Base-by-base conservation (phyloP, 768 basidiomycete species). In the Rickenella mellea region DNA sequence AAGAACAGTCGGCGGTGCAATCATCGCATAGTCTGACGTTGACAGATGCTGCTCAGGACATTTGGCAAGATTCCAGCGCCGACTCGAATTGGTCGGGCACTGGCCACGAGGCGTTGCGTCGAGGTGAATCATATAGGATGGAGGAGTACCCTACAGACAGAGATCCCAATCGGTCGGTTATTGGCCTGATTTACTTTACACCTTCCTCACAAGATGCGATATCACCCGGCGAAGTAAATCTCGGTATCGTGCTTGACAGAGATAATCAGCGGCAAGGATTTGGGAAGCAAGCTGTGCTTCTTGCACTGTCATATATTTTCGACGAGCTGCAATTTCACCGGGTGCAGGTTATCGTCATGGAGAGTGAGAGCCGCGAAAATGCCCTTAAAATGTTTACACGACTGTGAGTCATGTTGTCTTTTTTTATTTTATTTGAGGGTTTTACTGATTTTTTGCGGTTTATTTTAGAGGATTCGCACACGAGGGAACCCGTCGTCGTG, bases 401-500 rank as follows among this genome's bases (percentile, higher is more conserved):
- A 33, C 51, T 67, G 65, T 62, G 41, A 33, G 59, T 56, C 11
- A 24, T 14, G 3, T 39, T 10, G 14, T 27, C 9, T 36, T 5
- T n/a, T 12, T 10, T 35, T 6, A 29, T 15, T 11, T 39, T 20
- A n/a, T 14, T 40, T 12, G 14, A 17, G 29, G 15, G 29, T 35
- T 20, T 49, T 28, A 30, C 26, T 17, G 33, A 22, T 30, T 30
- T 11, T 19, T 10, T 10, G 10, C 14, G 43, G 22, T 27, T 29
- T 38, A 47, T 22, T 46, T 17, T 46, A 76, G 74, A 42, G 74
- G 75, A 7, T 83, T 86, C 52, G 56, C 56, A 6, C 72, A 78
- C 45, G 83, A 86, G 58, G 83, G 83, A 35, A 73, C 67, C 7
- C 70, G 71, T 31, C 71, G 80, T 25, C 67, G 73, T 32, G 67